phyloP scores from a whole-genome alignment of 176 grass and related monocot genomes.

The Raddia distichophylla region DNA sequence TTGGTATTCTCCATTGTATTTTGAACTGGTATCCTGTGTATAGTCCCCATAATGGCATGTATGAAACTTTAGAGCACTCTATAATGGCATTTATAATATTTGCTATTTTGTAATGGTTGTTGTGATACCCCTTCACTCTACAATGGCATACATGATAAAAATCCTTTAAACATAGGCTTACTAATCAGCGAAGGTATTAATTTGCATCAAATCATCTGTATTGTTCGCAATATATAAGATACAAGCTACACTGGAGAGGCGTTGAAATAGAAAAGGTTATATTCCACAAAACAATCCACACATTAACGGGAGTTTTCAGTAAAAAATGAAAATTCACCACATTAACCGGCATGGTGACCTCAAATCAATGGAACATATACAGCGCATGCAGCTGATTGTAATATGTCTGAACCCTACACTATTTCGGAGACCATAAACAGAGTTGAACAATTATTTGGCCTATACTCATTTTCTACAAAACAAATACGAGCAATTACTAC shows the following conservation, averaged over 20 bases:
- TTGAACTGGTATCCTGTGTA: no score
- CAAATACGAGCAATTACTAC: not conserved
- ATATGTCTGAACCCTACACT: constrained; percentile 4
- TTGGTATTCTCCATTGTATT: no score
- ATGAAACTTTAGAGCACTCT: no score
- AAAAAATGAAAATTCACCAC: no score
- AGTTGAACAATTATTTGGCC: not conserved
- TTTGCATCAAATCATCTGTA: not conserved
- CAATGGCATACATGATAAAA: no score
- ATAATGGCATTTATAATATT: no score
- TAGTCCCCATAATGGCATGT: no score
- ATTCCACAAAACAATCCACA: not conserved
- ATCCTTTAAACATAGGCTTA: not conserved
- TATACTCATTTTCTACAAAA: not conserved
- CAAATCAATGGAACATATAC: not conserved
- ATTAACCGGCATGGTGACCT: not conserved
- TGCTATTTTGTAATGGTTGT: no score
- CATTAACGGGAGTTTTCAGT: no score
- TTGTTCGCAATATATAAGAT: not conserved
- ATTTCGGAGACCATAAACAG: not conserved
- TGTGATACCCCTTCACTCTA: no score
- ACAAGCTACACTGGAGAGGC: not conserved
- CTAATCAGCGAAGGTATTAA: not conserved
- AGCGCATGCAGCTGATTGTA: not conserved
- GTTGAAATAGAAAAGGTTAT: not conserved